A percentile compares a stretch with the other conserved stretches of the same genome.
phyloP scores from a whole-genome alignment of 2,329 filamentous ascomycete species.

The Arthroderma sp. region DNA sequence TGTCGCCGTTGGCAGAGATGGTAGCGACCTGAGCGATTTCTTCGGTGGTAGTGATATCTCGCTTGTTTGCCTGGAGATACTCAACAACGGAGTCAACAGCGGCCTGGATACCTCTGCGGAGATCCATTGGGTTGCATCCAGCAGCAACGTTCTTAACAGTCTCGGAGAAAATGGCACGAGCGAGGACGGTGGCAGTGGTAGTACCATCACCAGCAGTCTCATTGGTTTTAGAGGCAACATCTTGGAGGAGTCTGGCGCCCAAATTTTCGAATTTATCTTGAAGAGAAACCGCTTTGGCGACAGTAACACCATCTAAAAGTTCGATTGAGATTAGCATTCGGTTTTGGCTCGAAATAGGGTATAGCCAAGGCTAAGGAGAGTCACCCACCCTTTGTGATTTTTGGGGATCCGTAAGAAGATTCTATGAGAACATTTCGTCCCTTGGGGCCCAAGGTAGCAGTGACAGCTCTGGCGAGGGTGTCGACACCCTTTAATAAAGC shows the following conservation, averaged over 20 bases:
- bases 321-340: slow-evolving; percentile 3
- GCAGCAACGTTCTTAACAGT: slow-evolving; percentile 99
- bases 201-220: slow-evolving; percentile 97
- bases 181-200: slow-evolving; percentile 92
- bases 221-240: slow-evolving; percentile 98
- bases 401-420: slow-evolving; percentile 94
- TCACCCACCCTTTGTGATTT: slow-evolving; percentile 91
- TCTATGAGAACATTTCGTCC: slow-evolving; percentile 97
- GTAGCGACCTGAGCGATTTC: slow-evolving; percentile 98
- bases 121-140: slow-evolving; percentile 99
- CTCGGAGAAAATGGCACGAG: slow-evolving; percentile 97
- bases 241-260: slow-evolving; percentile 87
- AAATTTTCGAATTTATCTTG: slow-evolving; percentile 99
- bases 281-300: slow-evolving; percentile 77
- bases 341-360: neutral
- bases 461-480: slow-evolving; percentile 88
- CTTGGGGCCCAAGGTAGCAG: slow-evolving; percentile 93
- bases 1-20: slow-evolving; percentile 94
- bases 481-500: slow-evolving; percentile 86
- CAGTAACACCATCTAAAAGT: slow-evolving; percentile 64
- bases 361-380: neutral
- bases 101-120: slow-evolving; percentile 91
- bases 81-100: slow-evolving; percentile 90
- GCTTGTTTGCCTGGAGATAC: slow-evolving; percentile 89
- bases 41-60: slow-evolving; percentile 91